These are phyloP conservation scores for Solanum ahanhuiri DNA, from an alignment of 257 asterid genomes.

Conservation along the genomic window DNA sequence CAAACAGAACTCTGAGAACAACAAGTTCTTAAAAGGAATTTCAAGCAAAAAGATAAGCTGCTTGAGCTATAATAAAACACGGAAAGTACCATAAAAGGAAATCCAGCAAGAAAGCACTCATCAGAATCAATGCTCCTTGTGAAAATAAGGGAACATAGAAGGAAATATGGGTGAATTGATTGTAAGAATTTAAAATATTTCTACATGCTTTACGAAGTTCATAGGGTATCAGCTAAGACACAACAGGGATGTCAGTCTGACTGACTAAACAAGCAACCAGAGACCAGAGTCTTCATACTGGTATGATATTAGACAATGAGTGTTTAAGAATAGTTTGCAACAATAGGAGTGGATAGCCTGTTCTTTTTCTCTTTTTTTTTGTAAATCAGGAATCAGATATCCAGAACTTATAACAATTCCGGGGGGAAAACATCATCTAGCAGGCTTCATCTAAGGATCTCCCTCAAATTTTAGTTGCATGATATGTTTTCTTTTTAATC, in stretches of 20 bases:
- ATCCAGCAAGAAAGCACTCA: neutral
- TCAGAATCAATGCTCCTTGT: neutral
- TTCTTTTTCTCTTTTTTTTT: neutral
- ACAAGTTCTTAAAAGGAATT: neutral
- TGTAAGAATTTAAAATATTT: neutral
- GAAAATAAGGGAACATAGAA: neutral
- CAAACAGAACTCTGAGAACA: neutral
- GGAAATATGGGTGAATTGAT: neutral
- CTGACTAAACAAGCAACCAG: neutral
- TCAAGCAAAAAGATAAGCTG: neutral
- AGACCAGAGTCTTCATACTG: neutral
- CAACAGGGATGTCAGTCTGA: neutral
- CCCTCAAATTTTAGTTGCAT: neutral
- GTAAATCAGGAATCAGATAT: neutral
- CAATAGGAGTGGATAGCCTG: neutral
- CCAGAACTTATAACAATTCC: neutral
- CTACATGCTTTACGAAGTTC: neutral
- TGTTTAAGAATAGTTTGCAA: neutral
- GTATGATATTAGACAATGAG: neutral
- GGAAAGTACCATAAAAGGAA: neutral
- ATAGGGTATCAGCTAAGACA: neutral
- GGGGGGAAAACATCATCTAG: neutral
- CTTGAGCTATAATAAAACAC: neutral
- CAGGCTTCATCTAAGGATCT: neutral
- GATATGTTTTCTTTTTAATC: neutral